These are phyloP conservation scores for Batkoa obscura DNA, from an alignment of 371 early-diverging fungal species.

Conservation along the genomic window DNA sequence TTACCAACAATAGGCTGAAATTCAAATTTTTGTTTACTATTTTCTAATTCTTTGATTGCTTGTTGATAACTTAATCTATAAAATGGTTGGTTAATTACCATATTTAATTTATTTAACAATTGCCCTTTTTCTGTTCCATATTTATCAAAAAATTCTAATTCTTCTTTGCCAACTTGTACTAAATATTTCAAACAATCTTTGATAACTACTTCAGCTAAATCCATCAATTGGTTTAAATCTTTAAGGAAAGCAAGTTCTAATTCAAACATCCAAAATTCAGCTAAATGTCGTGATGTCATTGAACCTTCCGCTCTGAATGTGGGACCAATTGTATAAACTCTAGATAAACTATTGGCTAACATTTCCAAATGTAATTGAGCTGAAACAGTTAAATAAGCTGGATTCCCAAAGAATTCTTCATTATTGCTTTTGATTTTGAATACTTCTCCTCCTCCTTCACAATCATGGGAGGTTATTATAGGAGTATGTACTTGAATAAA, in stretches of 20 bases:
- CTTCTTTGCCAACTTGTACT: conserved; percentile 7
- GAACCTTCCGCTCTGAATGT: conserved; percentile 79
- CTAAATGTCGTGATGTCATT: conserved; percentile 62
- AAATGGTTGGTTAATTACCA: conserved; percentile 29
- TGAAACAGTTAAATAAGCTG: conserved; percentile 69
- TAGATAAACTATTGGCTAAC: conserved; percentile 42
- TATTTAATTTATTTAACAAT: conserved; percentile 12
- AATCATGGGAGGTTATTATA: conserved; percentile 65
- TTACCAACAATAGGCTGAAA: conserved; percentile 24
- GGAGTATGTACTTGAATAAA: conserved; percentile 72
- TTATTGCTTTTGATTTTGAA: conserved; percentile 29
- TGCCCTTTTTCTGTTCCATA: not conserved
- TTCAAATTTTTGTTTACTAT: conserved; percentile 17
- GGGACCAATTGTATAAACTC: conserved; percentile 76
- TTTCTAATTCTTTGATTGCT: conserved; percentile 39
- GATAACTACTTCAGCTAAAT: conserved; percentile 21
- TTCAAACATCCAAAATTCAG: conserved; percentile 94
- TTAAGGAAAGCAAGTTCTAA: conserved; percentile 67
- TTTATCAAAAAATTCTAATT: conserved; percentile 20
- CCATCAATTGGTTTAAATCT: conserved; percentile 23
- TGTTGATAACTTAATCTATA: conserved; percentile 61
- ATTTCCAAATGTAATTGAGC: conserved; percentile 81
- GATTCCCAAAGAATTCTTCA: conserved; percentile 42
- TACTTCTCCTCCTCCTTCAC: conserved; percentile 87
- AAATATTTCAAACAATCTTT: no score